phyloP scores from a whole-genome alignment of 2,329 filamentous ascomycete genomes.

The Lecanicillium sp. region DNA sequence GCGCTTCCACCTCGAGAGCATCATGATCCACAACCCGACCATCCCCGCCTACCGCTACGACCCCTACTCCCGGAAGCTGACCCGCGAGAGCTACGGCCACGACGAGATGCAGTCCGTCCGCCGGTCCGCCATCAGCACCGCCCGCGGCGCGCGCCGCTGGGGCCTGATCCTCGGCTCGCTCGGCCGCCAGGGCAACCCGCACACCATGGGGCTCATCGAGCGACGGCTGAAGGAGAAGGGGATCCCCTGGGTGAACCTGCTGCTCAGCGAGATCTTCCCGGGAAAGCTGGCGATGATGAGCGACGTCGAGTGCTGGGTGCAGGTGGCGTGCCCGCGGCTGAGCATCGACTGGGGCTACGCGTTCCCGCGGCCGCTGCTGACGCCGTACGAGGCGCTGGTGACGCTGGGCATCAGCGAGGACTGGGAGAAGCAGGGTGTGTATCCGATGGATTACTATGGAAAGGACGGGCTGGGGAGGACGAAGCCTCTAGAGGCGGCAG shows the following conservation, averaged over 20 bases:
- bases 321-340: conserved; percentile 91
- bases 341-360: conserved; percentile 99
- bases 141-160: conserved; percentile 78
- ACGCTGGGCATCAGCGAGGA: conserved; percentile 74
- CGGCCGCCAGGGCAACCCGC: conserved; percentile 89
- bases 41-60: conserved; percentile 95
- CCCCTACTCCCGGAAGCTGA: conserved; percentile 87
- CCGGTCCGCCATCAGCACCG: conserved; percentile 67
- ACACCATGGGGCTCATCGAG: conserved; percentile 86
- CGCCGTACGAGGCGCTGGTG: conserved; percentile 90
- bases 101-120: conserved; percentile 82
- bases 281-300: conserved; percentile 89
- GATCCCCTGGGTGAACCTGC: conserved; percentile 75
- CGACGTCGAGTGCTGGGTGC: conserved; percentile 96
- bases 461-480: conserved; percentile 85
- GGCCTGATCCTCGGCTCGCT: conserved; percentile 90
- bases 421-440: conserved; percentile 57
- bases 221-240: conserved; percentile 62
- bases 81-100: conserved; percentile 87
- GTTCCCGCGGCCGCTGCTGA: conserved; percentile 80
- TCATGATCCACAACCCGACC: conserved; percentile 96
- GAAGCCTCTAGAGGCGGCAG: conserved; percentile 38
- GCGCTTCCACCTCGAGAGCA: conserved; percentile 91
- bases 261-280: conserved; percentile 93
- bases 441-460: conserved; percentile 98